Evolutionary conservation across 2,329 filamentous ascomycete species (phyloP), one percentile per base, ranked within the genome.

Genomic region (Aquanectria penicillioides): DNA sequence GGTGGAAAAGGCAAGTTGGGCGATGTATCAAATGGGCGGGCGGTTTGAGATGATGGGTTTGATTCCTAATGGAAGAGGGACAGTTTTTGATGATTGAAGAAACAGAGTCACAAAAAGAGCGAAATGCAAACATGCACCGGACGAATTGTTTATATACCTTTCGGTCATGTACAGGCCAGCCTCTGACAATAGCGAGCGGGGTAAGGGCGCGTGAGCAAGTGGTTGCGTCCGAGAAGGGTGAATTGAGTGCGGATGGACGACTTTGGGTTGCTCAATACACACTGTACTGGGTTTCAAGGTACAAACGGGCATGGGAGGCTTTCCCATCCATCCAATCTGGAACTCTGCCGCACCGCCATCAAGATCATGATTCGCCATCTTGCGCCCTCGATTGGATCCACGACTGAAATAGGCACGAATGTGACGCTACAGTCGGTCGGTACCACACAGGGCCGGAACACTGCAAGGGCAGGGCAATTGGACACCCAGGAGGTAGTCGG

Each of bases 171-270:
- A 25, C 34, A 29, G 26, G 13, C 29, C 37, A 46, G 57, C 48
- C 51, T 69, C 54, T 51, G 5, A 34, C 29, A 57, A 41, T 38
- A 68, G 51, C 60, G 64, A 69, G 66, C 66, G 66, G 66, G 66
- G 66, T 69, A 69, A 65, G 29, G 50, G 64, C 60, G 64, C 64
- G 57, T 69, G 64, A 64, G 62, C 57, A 57, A 55, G 48, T 43
- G 40, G 36, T 40, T 51, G 48, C 22, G 55, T 40, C 38, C 26
- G 28, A 48, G 33, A 15, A 38, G 29, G 48, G 41, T 28, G 18
- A 33, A 31, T 46, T 46, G 4, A 51, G 48, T 51, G 38, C 37
- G 38, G 44, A 36, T 44, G 29, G 2, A 25, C 31, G 38, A 15
- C 28, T 34, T 23, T 40, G 26, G 18, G 36, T 34, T 31, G n/a